Evolutionary conservation across 2,329 filamentous ascomycete genomes (phyloP).

Genomic region (Fusarium torreyae): DNA sequence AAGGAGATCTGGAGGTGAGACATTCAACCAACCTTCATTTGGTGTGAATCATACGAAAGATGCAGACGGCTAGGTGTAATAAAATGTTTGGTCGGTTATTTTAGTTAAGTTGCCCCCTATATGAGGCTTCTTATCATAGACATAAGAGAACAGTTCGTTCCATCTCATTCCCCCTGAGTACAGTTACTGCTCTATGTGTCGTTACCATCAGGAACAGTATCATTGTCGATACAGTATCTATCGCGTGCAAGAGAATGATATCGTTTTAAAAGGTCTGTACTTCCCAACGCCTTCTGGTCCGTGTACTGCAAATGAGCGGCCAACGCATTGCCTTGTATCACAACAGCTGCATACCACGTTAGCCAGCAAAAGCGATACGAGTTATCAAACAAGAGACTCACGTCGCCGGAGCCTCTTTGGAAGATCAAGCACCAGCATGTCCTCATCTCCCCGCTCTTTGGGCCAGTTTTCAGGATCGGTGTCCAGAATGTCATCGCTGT

Average conservation of each 20-base stretch:
- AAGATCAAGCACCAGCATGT: slow-evolving; percentile 34
- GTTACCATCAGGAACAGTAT: background rate
- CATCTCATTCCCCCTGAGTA: background rate
- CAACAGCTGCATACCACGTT: slow-evolving; percentile 23
- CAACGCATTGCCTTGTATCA: slow-evolving; percentile 31
- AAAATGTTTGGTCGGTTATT: background rate
- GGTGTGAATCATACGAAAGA: too few species aligned
- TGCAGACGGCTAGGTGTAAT: too few species aligned
- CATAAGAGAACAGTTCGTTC: background rate
- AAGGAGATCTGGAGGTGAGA: too few species aligned
- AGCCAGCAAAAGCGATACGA: background rate
- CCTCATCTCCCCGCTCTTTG: slow-evolving; percentile 6
- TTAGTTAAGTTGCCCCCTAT: background rate
- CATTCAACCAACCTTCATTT: too few species aligned
- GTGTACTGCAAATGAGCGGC: slow-evolving; percentile 40
- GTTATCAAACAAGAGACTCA: slow-evolving; percentile 1
- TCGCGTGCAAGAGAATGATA: slow-evolving; percentile 35
- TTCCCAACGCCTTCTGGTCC: slow-evolving; percentile 15
- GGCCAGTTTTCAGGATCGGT: slow-evolving; percentile 26
- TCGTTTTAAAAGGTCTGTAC: slow-evolving; percentile 32
- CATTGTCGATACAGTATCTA: slow-evolving; percentile 20
- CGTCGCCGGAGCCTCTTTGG: slow-evolving; percentile 32
- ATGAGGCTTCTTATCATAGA: slow-evolving; percentile 12
- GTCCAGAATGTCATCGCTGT: slow-evolving; percentile 36
- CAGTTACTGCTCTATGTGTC: slow-evolving; percentile 5